phyloP scores from a whole-genome alignment of 148 eudicot species.

The Linanthus parryae region DNA sequence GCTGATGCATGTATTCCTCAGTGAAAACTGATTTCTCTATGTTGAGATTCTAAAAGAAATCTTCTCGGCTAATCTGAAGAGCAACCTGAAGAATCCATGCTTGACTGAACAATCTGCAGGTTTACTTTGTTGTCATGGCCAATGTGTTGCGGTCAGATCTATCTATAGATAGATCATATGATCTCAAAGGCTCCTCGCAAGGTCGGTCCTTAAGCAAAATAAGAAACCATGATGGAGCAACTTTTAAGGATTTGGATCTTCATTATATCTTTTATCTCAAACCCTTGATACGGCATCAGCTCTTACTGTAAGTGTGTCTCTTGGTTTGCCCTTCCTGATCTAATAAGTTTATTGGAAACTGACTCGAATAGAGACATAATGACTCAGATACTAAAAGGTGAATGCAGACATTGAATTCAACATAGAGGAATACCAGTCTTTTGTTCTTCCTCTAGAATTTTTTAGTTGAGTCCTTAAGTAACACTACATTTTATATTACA shows the following conservation, averaged over 20 bases:
- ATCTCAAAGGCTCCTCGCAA: constrained; percentile 17
- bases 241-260: constrained; percentile 15
- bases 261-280: constrained; percentile 7
- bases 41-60: too few species aligned
- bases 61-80: too few species aligned
- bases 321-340: neutral
- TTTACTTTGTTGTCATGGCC: constrained; percentile 15
- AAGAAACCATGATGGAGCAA: constrained; percentile 1
- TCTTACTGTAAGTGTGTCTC: constrained; percentile 2
- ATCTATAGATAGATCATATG: constrained; percentile 5
- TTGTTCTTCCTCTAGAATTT: too few species aligned
- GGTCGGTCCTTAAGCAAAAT: constrained; percentile 9
- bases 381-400: too few species aligned
- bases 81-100: too few species aligned
- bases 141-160: constrained; percentile 12
- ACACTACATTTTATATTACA: neutral
- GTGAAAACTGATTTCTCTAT: too few species aligned
- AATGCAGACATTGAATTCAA: too few species aligned
- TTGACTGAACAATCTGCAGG: constrained; percentile 4
- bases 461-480: too few species aligned
- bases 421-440: too few species aligned
- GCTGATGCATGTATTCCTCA: too few species aligned
- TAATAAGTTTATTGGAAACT: too few species aligned
- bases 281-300: constrained; percentile 4
- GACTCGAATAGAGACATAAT: too few species aligned